phyloP scores from a whole-genome alignment of 2,329 filamentous ascomycete species.

The Xylariaceae sp. region DNA sequence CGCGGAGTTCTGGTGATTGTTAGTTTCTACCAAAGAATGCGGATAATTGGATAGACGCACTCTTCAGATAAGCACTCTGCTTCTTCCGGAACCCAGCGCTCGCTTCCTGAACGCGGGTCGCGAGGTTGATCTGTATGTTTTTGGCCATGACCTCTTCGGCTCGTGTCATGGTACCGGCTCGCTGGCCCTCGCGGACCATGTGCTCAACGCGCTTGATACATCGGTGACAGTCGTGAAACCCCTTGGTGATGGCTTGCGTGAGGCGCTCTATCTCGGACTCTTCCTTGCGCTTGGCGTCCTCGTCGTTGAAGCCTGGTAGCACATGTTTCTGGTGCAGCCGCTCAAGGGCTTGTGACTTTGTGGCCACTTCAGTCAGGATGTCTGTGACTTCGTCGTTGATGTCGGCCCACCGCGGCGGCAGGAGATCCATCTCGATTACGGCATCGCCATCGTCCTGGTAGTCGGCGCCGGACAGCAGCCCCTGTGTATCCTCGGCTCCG shows the following conservation, averaged over 20 bases:
- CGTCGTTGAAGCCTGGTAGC: constrained; percentile 92
- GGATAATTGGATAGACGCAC: constrained; percentile 46
- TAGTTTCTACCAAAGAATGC: neutral
- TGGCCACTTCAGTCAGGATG: constrained; percentile 73
- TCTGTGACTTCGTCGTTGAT: constrained; percentile 91
- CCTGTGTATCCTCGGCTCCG: constrained; percentile 58
- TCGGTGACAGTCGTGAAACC: constrained; percentile 86
- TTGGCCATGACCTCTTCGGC: constrained; percentile 94
- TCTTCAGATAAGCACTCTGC: constrained; percentile 93
- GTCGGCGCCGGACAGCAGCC: constrained; percentile 77
- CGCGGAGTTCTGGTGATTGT: constrained; percentile 62
- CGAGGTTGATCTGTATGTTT: constrained; percentile 92
- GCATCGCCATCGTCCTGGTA: constrained; percentile 87
- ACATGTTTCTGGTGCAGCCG: constrained; percentile 97
- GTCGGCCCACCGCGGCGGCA: constrained; percentile 94
- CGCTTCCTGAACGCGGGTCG: constrained; percentile 83
- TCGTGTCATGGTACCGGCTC: constrained; percentile 67
- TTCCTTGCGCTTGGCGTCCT: constrained; percentile 81
- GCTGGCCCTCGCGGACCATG: constrained; percentile 79
- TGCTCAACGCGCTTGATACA: constrained; percentile 84
- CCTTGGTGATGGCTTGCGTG: constrained; percentile 84
- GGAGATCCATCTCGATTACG: constrained; percentile 95
- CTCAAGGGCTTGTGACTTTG: constrained; percentile 80
- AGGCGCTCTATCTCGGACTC: constrained; percentile 86
- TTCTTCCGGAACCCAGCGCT: constrained; percentile 95